Percentiles rank a stretch among this genome's conserved stretches.
These are phyloP conservation scores for Acanthamoeba culbertsoni DNA, from an alignment of 208 protist genomes.

Conservation along the genomic window DNA sequence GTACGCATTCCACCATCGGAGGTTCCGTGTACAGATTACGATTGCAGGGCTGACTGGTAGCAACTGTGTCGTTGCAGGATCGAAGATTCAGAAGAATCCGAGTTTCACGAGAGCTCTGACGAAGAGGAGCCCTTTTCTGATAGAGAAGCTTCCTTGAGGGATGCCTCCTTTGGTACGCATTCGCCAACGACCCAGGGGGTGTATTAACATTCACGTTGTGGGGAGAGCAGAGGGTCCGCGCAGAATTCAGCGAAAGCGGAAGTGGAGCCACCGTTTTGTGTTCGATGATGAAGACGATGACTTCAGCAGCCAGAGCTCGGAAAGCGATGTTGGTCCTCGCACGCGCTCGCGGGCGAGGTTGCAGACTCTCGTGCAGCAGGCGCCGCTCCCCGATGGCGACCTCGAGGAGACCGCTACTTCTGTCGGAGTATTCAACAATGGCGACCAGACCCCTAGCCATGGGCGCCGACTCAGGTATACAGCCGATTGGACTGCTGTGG, in stretches of 20 bases:
- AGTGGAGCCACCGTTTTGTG: not conserved
- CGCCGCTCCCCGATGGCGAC: not conserved
- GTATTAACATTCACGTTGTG: no score
- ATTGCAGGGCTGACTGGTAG: no score
- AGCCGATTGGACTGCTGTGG: no score
- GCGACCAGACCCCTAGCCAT: not conserved
- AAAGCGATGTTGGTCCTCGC: not conserved
- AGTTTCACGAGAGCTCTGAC: not conserved
- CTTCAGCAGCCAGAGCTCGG: not conserved
- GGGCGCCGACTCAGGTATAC: not conserved
- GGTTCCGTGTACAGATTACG: no score
- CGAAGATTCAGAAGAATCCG: constrained; percentile 34
- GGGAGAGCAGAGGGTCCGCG: not conserved
- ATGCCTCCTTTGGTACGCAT: not conserved
- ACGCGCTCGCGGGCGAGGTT: not conserved
- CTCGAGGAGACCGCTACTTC: not conserved
- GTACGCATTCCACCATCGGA: not conserved
- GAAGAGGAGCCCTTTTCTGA: not conserved
- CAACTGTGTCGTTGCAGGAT: no score
- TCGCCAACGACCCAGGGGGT: no score
- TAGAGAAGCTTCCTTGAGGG: not conserved
- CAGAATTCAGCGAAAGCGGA: not conserved
- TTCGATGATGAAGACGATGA: not conserved
- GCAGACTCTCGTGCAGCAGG: not conserved
- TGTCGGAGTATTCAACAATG: not conserved